phyloP scores from a whole-genome alignment of 177 flowering plant species.

The Telopea speciosissima region DNA sequence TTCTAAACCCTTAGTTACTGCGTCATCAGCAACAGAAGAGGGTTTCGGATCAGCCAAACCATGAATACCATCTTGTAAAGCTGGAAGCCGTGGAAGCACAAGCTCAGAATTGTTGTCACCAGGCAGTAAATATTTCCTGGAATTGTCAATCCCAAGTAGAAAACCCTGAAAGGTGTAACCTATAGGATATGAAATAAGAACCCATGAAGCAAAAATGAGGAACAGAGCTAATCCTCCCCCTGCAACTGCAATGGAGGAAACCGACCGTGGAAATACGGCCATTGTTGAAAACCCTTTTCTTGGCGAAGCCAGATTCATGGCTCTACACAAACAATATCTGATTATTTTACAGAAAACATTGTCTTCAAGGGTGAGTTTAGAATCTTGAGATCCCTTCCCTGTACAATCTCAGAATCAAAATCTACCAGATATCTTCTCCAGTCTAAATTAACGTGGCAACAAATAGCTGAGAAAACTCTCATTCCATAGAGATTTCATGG shows the following conservation, averaged over 20 bases:
- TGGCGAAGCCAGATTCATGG: slow-evolving; percentile 35
- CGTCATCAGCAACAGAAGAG: background rate
- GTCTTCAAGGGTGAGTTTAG: too few species aligned
- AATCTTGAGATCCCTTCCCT: too few species aligned
- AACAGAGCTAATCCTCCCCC: slow-evolving; percentile 63
- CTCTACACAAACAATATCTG: slow-evolving; percentile 4
- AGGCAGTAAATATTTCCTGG: slow-evolving; percentile 7
- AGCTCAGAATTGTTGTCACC: too few species aligned
- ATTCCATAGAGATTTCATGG: too few species aligned
- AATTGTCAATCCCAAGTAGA: slow-evolving; percentile 30
- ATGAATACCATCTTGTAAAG: too few species aligned
- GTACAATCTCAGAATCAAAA: too few species aligned
- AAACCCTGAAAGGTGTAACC: slow-evolving; percentile 45
- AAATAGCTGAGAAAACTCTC: too few species aligned
- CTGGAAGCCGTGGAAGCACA: too few species aligned
- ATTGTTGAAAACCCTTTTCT: slow-evolving; percentile 20
- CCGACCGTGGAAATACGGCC: slow-evolving; percentile 37
- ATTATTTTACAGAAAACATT: background rate
- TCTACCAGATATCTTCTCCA: too few species aligned
- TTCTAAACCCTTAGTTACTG: background rate
- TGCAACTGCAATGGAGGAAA: slow-evolving; percentile 37
- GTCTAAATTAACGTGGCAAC: too few species aligned
- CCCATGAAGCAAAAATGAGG: slow-evolving; percentile 46
- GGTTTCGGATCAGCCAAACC: slow-evolving; percentile 2
- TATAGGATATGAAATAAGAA: slow-evolving; percentile 53